Conservation (phyloP, 345 rosid genomes). For the Brassica carinata region DNA sequence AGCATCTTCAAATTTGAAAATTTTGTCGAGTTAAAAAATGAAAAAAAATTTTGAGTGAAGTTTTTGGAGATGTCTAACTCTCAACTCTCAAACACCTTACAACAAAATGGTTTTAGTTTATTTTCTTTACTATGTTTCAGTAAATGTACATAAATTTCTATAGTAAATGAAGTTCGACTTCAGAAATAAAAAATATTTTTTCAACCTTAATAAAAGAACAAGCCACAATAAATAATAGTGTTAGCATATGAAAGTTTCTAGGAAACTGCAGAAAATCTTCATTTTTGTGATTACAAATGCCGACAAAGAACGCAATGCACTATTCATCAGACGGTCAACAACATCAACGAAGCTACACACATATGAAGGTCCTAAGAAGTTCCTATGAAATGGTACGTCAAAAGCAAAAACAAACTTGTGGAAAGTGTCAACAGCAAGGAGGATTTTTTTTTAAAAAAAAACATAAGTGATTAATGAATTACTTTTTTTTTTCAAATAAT, state of each 20-base stretch:
- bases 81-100: too few species aligned
- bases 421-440: background rate
- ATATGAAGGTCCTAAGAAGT: background rate
- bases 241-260: slow-evolving; percentile 22
- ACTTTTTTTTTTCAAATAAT: too few species aligned
- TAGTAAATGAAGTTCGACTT: background rate
- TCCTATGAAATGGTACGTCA: background rate
- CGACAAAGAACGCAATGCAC: background rate
- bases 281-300: slow-evolving; percentile 6
- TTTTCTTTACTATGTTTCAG: background rate
- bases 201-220: slow-evolving; percentile 10
- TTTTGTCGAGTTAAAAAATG: too few species aligned
- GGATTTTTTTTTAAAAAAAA: background rate
- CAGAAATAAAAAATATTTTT: background rate
- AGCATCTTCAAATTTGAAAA: too few species aligned
- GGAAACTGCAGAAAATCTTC: slow-evolving; percentile 11
- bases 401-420: background rate
- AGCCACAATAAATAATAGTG: background rate
- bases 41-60: too few species aligned
- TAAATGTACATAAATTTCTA: background rate
- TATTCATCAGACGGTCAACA: background rate
- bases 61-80: too few species aligned
- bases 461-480: background rate
- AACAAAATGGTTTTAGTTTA: too few species aligned
- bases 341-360: slow-evolving; percentile 20